Evolutionary conservation across 2,329 filamentous ascomycete species (phyloP).

Genomic region (Macrophomina tecta): DNA sequence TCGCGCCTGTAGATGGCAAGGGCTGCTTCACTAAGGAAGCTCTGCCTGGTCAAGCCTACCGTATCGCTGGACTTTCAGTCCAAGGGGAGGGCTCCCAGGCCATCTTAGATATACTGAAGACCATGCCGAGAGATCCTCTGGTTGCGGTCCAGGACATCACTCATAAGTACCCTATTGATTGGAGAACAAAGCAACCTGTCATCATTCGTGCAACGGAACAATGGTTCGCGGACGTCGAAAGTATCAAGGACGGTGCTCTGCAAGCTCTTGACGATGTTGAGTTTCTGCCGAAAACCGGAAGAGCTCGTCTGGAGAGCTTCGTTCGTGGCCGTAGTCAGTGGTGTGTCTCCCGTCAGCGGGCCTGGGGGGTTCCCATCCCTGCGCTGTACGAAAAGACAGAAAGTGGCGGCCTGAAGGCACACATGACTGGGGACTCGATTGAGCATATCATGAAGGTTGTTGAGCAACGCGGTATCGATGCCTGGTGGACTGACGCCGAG

Average conservation of each 20-base stretch:
- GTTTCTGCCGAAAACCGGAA: slow-evolving; percentile 80
- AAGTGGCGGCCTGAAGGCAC: slow-evolving; percentile 66
- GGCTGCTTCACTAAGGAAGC: slow-evolving; percentile 83
- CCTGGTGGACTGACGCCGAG: slow-evolving; percentile 87
- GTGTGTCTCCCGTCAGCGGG: slow-evolving; percentile 95
- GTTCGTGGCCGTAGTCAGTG: slow-evolving; percentile 88
- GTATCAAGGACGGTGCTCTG: slow-evolving; percentile 78
- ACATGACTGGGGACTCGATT: slow-evolving; percentile 81
- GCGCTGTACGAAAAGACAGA: slow-evolving; percentile 73
- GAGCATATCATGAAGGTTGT: slow-evolving; percentile 84
- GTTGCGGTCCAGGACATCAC: slow-evolving; percentile 14
- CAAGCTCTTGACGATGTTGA: slow-evolving; percentile 71
- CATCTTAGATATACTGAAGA: slow-evolving; percentile 71
- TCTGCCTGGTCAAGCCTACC: slow-evolving; percentile 70
- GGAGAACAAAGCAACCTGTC: slow-evolving; percentile 92
- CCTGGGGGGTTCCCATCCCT: slow-evolving; percentile 97
- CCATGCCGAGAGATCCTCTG: slow-evolving; percentile 26
- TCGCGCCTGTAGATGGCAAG: slow-evolving; percentile 82
- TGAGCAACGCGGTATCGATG: slow-evolving; percentile 78
- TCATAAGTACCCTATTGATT: slow-evolving; percentile 98
- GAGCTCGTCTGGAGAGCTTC: slow-evolving; percentile 80
- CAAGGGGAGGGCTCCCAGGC: slow-evolving; percentile 71
- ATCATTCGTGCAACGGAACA: slow-evolving; percentile 92
- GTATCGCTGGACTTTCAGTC: slow-evolving; percentile 74
- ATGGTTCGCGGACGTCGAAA: slow-evolving; percentile 94